Base-by-base conservation (phyloP, 306 rosid genomes). In the Bauhinia variegata region DNA sequence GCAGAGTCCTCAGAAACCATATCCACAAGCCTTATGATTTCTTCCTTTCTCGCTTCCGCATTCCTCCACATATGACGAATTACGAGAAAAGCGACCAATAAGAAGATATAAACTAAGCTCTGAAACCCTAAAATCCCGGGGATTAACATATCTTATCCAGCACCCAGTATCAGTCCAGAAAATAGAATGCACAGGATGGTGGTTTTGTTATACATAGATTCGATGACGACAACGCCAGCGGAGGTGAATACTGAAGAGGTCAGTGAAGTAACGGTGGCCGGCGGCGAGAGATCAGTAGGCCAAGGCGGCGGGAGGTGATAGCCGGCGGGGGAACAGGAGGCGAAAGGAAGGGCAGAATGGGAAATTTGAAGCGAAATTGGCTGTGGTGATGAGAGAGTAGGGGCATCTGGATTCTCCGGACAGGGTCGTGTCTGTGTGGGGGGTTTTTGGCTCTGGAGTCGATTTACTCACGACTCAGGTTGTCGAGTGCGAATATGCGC, bases 121-220 rank as follows among this genome's bases (percentile, higher is more conserved):
- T 70, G 77, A 76, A 86, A 80, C 91, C 95, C 95, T 85, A 85
- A 36, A 69, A 83, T 63, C 65, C 81, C 79, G 18, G 78, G 72
- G 15, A 71, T 62, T 33, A 67, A 54, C 85, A 83, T 73, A 48
- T 41, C 68, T 69, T 77, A 82, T 13, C 78, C 85, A 3, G 85
- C 83, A 16, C 79, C 81, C 15, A 78, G 83, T 37, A 76, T 43
- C 34, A 70, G 37, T 49, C 88, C 87, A 64, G 62, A 81, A 65
- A 67, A 79, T 36, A 85, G 85, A 81, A 83, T 78, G 65, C 86
- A 82, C 61, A 73, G 46, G 57, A 85, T 64, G 8, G 74, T 17
- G 15, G 60, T 54, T 43, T 47, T 67, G 71, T 80, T 58, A 46
- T 67, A 69, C 95, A 87, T 78, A 73, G 71, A 81, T 72, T 63